A percentile compares a stretch with the other conserved stretches of the same genome.
Conservation (phyloP, 202 grass and related monocot genomes). For the Schoenoplectus tabernaemontani region DNA sequence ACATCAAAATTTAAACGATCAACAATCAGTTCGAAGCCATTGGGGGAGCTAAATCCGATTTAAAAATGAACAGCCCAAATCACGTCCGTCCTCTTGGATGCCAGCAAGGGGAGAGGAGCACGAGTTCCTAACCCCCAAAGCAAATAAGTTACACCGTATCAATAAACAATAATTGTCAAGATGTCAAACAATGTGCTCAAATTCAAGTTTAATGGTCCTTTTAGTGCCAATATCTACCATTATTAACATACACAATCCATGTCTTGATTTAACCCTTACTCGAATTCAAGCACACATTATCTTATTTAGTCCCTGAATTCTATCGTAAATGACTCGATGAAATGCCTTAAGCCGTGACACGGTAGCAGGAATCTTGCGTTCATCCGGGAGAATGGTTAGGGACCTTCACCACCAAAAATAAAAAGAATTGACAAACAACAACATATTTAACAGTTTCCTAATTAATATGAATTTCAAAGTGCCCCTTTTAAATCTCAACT, state of each 20-base stretch:
- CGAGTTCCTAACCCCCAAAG: background rate
- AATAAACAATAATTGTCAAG: background rate
- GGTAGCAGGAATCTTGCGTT: slow-evolving; percentile 40
- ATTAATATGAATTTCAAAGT: background rate
- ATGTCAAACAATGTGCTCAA: background rate
- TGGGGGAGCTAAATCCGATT: background rate
- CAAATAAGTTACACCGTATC: background rate
- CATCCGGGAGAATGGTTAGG: slow-evolving; percentile 36
- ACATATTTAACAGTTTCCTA: background rate
- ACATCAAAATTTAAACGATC: too few species aligned
- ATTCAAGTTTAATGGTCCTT: background rate
- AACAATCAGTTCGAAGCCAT: background rate
- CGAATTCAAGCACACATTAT: background rate
- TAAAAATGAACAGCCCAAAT: background rate
- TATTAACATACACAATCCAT: background rate
- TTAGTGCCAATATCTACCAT: background rate
- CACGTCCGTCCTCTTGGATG: too few species aligned
- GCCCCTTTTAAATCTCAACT: background rate
- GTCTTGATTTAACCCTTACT: background rate
- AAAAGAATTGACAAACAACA: background rate
- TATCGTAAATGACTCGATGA: slow-evolving; percentile 63
- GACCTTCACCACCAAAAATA: slow-evolving; percentile 16
- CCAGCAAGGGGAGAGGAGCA: background rate
- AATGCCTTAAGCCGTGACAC: slow-evolving; percentile 36
- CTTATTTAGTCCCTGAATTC: slow-evolving; percentile 30